phyloP scores from a whole-genome alignment of 2,329 filamentous ascomycete genomes.

The Colletotrichum sp. region DNA sequence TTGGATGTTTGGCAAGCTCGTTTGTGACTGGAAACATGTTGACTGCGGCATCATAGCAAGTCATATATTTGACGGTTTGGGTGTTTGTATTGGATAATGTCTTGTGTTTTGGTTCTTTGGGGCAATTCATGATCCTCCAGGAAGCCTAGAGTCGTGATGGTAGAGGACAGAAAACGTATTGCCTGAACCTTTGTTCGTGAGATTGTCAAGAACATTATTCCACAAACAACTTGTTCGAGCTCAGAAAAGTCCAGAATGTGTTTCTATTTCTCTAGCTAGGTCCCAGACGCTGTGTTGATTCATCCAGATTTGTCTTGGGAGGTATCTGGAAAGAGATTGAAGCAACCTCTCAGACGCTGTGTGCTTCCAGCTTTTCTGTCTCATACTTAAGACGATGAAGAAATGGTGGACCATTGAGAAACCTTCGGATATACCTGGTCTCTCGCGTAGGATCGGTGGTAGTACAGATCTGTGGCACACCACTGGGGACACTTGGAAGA shows the following conservation, averaged over 20 bases:
- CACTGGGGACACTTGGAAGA: not conserved
- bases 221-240: not conserved
- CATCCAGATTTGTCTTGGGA: not conserved
- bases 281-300: not conserved
- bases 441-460: not conserved
- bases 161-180: not conserved
- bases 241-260: not conserved
- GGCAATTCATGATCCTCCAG: not conserved
- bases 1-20: not conserved
- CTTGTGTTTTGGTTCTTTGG: not conserved
- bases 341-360: not conserved
- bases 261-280: not conserved
- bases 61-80: not conserved
- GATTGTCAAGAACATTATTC: not conserved
- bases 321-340: not conserved
- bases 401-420: not conserved
- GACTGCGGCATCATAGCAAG: not conserved
- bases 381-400: not conserved
- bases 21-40: not conserved
- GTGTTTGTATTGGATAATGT: not conserved
- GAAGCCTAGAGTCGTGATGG: not conserved
- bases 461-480: not conserved
- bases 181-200: not conserved
- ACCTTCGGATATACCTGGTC: not conserved
- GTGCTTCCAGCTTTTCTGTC: not conserved